Evolutionary conservation across 129 eudicot species (phyloP).

Genomic region (Heracleum sosnowskyi): DNA sequence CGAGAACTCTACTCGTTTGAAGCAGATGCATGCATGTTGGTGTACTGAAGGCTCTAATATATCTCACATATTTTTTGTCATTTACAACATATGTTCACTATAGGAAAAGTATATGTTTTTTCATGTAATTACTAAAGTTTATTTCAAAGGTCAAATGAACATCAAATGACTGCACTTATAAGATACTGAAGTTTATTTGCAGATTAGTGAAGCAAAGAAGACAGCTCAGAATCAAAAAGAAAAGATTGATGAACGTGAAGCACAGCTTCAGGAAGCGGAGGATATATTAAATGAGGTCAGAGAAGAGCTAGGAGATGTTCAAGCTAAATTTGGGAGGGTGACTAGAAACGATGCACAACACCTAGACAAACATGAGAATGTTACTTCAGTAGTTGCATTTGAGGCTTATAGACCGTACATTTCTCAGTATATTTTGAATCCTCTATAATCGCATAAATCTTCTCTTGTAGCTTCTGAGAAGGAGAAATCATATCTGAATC

Average conservation of each 20-base stretch:
- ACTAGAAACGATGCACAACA: constrained; percentile 17
- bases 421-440: constrained; percentile 19
- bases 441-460: constrained; percentile 18
- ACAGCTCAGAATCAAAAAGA: constrained; percentile 55
- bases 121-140: neutral
- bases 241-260: constrained; percentile 55
- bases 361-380: constrained; percentile 10
- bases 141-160: neutral
- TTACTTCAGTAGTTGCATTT: constrained; percentile 22
- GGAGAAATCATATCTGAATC: constrained; percentile 13
- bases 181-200: neutral
- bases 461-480: constrained; percentile 17
- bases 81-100: neutral
- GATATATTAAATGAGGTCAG: constrained; percentile 88
- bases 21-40: neutral
- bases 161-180: neutral
- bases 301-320: constrained; percentile 60
- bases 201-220: constrained; percentile 48
- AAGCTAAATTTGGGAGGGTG: constrained; percentile 45
- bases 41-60: neutral
- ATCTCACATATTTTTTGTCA: neutral
- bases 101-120: neutral
- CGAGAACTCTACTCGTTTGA: neutral
- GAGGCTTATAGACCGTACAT: constrained; percentile 10
- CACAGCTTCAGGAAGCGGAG: constrained; percentile 87